Percentiles rank a stretch among this genome's conserved stretches.
These are phyloP conservation scores for Penicillium turbatum DNA, from an alignment of 495 filamentous ascomycete species.

Conservation along the genomic window DNA sequence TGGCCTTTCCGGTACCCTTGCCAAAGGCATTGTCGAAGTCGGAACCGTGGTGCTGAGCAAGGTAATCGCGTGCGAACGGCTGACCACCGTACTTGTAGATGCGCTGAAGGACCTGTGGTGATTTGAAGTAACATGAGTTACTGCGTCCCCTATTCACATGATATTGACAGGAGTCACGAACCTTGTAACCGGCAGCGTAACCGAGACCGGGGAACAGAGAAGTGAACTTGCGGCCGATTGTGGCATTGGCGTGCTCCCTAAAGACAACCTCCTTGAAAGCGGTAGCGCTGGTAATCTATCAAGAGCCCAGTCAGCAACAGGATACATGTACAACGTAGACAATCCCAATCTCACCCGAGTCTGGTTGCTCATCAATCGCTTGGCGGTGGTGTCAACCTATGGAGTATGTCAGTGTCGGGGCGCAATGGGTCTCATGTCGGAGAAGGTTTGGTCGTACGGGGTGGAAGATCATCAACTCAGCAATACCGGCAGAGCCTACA, in stretches of 20 bases:
- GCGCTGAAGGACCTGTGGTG: slow-evolving; percentile 70
- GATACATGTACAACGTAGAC: neutral
- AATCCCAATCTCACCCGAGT: slow-evolving; percentile 51
- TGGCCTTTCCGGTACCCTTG: slow-evolving; percentile 94
- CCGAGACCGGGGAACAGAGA: slow-evolving; percentile 95
- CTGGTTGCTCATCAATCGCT: slow-evolving; percentile 99
- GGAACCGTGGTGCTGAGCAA: slow-evolving; percentile 72
- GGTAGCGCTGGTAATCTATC: slow-evolving; percentile 54
- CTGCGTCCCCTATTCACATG: neutral
- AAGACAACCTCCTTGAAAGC: slow-evolving; percentile 89
- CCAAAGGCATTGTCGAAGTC: slow-evolving; percentile 88
- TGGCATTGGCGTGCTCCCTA: slow-evolving; percentile 75
- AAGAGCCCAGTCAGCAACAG: slow-evolving; percentile 6
- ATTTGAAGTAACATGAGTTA: slow-evolving; percentile 2
- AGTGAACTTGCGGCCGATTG: slow-evolving; percentile 73
- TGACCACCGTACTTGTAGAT: slow-evolving; percentile 99
- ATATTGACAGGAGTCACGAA: slow-evolving; percentile 29
- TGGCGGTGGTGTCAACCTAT: slow-evolving; percentile 95
- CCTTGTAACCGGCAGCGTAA: slow-evolving; percentile 98
- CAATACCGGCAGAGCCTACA: slow-evolving; percentile 87
- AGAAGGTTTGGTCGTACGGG: slow-evolving; percentile 56
- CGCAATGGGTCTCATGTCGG: neutral
- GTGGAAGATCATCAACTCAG: slow-evolving; percentile 95
- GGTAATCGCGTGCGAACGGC: slow-evolving; percentile 89
- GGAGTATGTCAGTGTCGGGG: slow-evolving; percentile 18